phyloP scores from a whole-genome alignment of 352 stramenopile genomes.

The Pythium rhizo-oryzae region DNA sequence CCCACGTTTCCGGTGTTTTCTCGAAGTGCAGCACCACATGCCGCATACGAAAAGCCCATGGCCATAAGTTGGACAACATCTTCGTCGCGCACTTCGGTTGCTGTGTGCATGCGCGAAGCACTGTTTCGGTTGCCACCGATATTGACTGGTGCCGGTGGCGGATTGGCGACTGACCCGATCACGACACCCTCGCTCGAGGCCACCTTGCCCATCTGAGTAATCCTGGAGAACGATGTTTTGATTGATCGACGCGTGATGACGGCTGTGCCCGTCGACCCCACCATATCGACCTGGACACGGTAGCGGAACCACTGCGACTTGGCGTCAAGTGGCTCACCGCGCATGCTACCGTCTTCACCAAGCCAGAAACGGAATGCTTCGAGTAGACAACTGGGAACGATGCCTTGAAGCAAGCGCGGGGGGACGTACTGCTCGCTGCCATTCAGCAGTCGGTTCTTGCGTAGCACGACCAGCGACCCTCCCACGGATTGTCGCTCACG shows the following conservation, averaged over 20 bases:
- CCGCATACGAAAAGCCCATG: slow-evolving; percentile 89
- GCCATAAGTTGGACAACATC: slow-evolving; percentile 89
- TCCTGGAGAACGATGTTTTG: slow-evolving; percentile 67
- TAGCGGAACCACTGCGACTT: slow-evolving; percentile 91
- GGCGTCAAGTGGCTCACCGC: slow-evolving; percentile 91
- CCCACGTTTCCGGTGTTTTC: slow-evolving; percentile 68
- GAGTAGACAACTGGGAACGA: slow-evolving; percentile 94
- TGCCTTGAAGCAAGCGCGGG: slow-evolving; percentile 91
- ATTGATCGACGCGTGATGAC: slow-evolving; percentile 70
- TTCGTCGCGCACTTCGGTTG: slow-evolving; percentile 63
- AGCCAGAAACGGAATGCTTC: slow-evolving; percentile 98
- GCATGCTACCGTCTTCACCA: slow-evolving; percentile 93
- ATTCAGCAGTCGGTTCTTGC: slow-evolving; percentile 65
- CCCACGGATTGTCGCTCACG: slow-evolving; percentile 61
- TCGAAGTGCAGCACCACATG: slow-evolving; percentile 65
- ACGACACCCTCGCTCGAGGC: slow-evolving; percentile 28
- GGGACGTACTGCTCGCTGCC: slow-evolving; percentile 91
- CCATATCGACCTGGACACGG: slow-evolving; percentile 75
- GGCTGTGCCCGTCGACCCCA: slow-evolving; percentile 33
- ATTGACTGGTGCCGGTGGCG: slow-evolving; percentile 46
- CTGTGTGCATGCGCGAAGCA: slow-evolving; percentile 8
- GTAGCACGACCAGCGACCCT: slow-evolving; percentile 91
- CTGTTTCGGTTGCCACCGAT: slow-evolving; percentile 15
- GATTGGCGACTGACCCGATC: slow-evolving; percentile 32
- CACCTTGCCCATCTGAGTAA: slow-evolving; percentile 33